phyloP scores from a whole-genome alignment of 441 rosid species.

The Corymbia calophylla region DNA sequence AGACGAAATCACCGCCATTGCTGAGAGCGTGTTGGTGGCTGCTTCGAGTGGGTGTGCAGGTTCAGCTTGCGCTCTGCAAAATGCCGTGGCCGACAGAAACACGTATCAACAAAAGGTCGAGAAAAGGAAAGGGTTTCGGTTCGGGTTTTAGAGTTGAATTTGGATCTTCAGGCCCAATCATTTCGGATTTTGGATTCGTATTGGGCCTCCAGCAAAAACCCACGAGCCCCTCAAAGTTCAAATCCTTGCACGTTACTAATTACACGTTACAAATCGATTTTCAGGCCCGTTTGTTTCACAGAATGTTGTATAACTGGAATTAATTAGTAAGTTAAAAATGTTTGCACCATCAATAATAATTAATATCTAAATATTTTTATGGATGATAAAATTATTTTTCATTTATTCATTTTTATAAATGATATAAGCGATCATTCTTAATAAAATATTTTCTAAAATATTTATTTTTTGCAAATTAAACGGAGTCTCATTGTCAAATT shows the following conservation, averaged over 20 bases:
- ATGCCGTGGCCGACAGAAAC: background rate
- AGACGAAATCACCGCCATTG: conserved; percentile 71
- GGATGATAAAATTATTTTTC: background rate
- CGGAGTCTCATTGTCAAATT: background rate
- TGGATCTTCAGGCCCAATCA: background rate
- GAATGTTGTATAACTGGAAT: background rate
- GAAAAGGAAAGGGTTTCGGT: background rate
- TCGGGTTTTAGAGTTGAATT: background rate
- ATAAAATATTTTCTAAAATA: background rate
- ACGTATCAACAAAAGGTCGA: background rate
- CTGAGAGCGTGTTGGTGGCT: background rate
- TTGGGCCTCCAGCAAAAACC: background rate
- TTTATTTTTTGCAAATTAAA: background rate
- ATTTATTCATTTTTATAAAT: background rate
- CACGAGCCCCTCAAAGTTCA: background rate
- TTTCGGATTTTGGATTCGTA: background rate
- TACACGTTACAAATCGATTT: background rate
- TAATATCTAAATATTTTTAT: background rate
- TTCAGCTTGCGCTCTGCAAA: background rate
- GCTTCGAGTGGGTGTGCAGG: background rate
- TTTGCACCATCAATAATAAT: background rate
- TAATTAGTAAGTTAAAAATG: background rate
- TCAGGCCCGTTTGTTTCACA: background rate
- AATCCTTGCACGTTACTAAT: background rate
- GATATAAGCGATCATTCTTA: background rate